These are phyloP conservation scores for Penicillium paneum DNA, from an alignment of 2,329 filamentous ascomycete genomes.

Conservation along the genomic window DNA sequence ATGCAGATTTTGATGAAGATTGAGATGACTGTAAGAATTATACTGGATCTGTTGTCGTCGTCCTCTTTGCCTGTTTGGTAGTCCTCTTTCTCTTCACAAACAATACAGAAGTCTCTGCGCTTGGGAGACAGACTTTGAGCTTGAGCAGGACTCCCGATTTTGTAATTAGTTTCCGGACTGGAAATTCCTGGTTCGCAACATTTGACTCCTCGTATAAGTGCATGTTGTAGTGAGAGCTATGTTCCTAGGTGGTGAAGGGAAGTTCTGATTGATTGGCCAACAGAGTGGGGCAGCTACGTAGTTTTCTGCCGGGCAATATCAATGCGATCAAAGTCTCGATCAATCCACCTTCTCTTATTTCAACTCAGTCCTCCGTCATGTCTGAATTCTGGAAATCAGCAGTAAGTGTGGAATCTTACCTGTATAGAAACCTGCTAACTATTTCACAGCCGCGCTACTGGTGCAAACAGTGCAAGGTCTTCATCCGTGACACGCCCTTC, in stretches of 20 bases:
- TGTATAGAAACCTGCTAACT: slow-evolving; percentile 18
- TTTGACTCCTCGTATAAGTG: no score
- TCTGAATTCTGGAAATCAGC: slow-evolving; percentile 99
- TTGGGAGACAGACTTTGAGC: no score
- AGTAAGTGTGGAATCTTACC: slow-evolving; percentile 38
- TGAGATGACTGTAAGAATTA: no score
- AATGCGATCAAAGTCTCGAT: background rate
- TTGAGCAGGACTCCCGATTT: no score
- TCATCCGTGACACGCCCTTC: slow-evolving; percentile 86
- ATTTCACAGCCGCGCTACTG: slow-evolving; percentile 73
- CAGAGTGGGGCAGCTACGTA: background rate
- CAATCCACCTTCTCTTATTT: background rate
- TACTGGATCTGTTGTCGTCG: no score
- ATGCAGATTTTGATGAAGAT: no score
- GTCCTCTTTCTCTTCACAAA: no score
- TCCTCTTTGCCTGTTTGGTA: no score
- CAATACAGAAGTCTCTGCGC: no score
- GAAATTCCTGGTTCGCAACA: no score
- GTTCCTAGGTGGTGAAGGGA: background rate
- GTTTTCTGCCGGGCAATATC: background rate
- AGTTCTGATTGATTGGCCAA: background rate
- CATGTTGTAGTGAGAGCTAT: no score
- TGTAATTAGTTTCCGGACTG: no score
- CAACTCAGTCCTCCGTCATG: slow-evolving; percentile 53
- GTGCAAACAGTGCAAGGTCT: slow-evolving; percentile 95